Evolutionary conservation across 2,329 filamentous ascomycete genomes (phyloP).

Genomic region (Microdochium trichocladiopsis): DNA sequence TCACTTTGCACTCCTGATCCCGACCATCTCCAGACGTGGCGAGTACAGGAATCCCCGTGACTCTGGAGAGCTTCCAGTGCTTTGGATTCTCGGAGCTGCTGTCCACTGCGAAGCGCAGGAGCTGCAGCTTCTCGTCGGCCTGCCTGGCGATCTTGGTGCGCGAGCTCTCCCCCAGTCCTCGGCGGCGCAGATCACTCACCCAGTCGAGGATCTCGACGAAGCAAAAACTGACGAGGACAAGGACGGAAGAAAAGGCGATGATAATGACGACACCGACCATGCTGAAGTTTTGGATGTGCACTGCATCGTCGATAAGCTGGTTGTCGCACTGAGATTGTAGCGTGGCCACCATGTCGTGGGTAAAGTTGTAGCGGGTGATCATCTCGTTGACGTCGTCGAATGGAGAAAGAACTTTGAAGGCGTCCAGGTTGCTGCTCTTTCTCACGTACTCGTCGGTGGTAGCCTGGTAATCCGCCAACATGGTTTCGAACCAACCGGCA

Average conservation of each 20-base stretch:
- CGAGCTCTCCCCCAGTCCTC: neutral
- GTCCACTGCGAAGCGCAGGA: neutral
- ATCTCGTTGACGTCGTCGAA: neutral
- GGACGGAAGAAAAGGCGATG: neutral
- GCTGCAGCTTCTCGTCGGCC: neutral
- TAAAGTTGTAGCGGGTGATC: neutral
- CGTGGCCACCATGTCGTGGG: neutral
- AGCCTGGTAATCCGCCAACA: slow-evolving; percentile 3
- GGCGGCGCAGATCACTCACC: neutral
- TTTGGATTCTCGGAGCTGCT: too few relatives aligned
- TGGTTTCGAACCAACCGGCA: slow-evolving; percentile 2
- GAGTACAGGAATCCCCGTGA: too few relatives aligned
- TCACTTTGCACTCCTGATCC: too few relatives aligned
- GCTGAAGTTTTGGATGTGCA: slow-evolving; percentile 3
- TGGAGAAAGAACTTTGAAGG: neutral
- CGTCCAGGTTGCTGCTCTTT: neutral
- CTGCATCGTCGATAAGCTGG: slow-evolving; percentile 2
- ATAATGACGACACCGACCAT: slow-evolving; percentile 2
- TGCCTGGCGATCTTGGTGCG: neutral
- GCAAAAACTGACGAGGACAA: neutral
- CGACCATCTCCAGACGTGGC: too few relatives aligned
- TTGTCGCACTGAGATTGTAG: slow-evolving; percentile 1
- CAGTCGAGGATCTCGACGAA: neutral
- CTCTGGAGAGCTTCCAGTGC: too few relatives aligned
- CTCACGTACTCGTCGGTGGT: slow-evolving; percentile 1